phyloP scores from a whole-genome alignment of 805 yeast genomes.

The Komagataella pastoris region DNA sequence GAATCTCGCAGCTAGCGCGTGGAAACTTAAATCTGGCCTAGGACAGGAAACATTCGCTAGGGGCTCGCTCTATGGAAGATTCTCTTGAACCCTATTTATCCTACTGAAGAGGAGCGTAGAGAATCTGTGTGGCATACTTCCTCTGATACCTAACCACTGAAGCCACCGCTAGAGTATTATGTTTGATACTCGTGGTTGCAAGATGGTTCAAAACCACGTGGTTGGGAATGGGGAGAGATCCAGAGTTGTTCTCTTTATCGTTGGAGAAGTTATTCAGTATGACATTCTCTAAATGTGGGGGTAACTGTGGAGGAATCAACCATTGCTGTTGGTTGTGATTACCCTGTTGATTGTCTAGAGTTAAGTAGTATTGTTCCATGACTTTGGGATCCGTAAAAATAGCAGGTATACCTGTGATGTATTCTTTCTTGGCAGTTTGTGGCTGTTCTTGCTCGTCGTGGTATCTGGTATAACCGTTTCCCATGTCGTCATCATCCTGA shows the following conservation, averaged over 20 bases:
- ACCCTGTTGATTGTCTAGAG: constrained; percentile 52
- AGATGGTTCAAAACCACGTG: constrained; percentile 89
- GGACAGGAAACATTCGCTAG: not conserved
- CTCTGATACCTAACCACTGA: constrained; percentile 79
- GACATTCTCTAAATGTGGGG: constrained; percentile 93
- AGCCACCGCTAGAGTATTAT: constrained; percentile 88
- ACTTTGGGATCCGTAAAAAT: constrained; percentile 77
- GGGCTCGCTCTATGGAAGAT: not conserved
- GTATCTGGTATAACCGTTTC: constrained; percentile 65
- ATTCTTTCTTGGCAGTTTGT: constrained; percentile 22
- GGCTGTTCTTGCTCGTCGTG: constrained; percentile 41
- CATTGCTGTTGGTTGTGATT: constrained; percentile 39
- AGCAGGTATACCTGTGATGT: constrained; percentile 64
- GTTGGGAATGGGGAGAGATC: constrained; percentile 86
- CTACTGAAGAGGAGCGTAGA: constrained; percentile 73
- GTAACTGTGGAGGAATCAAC: constrained; percentile 90
- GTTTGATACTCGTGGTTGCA: constrained; percentile 92
- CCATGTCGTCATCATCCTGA: constrained; percentile 70
- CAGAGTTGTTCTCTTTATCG: constrained; percentile 69
- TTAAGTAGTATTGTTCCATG: constrained; percentile 75
- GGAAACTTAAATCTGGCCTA: not conserved
- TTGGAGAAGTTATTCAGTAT: constrained; percentile 63
- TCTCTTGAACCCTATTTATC: constrained; percentile 2
- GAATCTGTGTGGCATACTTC: constrained; percentile 81
- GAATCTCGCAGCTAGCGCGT: not conserved